Evolutionary conservation across 2,329 filamentous ascomycete genomes (phyloP).

Genomic region (Talaromyces islandicus): DNA sequence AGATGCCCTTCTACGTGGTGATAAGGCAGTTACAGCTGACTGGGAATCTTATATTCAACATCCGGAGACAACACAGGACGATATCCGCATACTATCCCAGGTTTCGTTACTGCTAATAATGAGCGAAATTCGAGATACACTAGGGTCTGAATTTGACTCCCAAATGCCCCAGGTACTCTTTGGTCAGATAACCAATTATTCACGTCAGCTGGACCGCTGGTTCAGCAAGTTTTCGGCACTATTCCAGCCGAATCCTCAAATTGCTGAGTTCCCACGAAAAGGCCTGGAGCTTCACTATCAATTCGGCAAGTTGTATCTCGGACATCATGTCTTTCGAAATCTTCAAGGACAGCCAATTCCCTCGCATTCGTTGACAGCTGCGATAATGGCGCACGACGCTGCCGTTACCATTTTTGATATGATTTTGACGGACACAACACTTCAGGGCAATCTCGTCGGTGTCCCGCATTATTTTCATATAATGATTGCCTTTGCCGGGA

Average conservation of each 20-base stretch:
- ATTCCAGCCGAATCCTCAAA: slow-evolving; percentile 27
- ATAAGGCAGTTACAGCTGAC: slow-evolving; percentile 29
- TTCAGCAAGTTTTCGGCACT: slow-evolving; percentile 20
- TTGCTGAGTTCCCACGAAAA: slow-evolving; percentile 40
- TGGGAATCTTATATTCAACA: slow-evolving; percentile 29
- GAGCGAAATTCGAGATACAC: slow-evolving; percentile 28
- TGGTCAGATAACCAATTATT: slow-evolving; percentile 23
- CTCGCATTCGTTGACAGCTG: slow-evolving; percentile 4
- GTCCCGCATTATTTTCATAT: slow-evolving; percentile 34
- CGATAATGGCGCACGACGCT: slow-evolving; percentile 17
- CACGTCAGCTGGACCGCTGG: slow-evolving; percentile 24
- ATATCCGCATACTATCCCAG: slow-evolving; percentile 28
- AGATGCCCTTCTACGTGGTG: slow-evolving; percentile 27
- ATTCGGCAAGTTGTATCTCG: slow-evolving; percentile 43
- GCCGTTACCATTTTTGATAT: slow-evolving; percentile 30
- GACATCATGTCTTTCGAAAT: slow-evolving; percentile 38
- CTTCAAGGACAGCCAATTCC: slow-evolving; percentile 14
- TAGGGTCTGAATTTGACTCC: slow-evolving; percentile 26
- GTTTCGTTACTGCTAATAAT: slow-evolving; percentile 31
- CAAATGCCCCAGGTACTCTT: slow-evolving; percentile 19
- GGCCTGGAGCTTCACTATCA: slow-evolving; percentile 41
- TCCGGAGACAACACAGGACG: slow-evolving; percentile 26
- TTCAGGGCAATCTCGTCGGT: slow-evolving; percentile 28
- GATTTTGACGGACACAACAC: slow-evolving; percentile 28
- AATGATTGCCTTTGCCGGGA: slow-evolving; percentile 35